phyloP scores from a whole-genome alignment of 257 asterid genomes.

The Solanum etuberosum region DNA sequence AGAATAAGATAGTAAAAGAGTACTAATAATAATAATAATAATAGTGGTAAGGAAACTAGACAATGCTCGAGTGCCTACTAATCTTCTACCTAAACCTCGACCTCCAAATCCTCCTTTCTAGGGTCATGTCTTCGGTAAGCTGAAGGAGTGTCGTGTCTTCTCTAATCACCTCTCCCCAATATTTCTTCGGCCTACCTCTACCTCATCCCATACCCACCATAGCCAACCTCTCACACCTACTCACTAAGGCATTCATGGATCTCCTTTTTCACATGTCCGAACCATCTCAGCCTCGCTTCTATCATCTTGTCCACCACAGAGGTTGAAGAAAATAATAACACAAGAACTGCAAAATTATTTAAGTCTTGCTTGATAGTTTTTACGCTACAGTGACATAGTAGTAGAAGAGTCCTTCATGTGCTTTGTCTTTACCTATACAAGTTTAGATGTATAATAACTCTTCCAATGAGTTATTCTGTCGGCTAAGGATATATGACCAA shows the following conservation, averaged over 20 bases:
- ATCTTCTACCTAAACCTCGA: neutral
- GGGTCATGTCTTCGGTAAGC: neutral
- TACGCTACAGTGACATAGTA: too few relatives aligned
- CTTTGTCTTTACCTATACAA: neutral
- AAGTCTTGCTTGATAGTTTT: too few relatives aligned
- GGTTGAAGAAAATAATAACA: too few relatives aligned
- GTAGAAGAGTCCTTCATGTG: too few relatives aligned
- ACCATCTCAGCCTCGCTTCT: neutral
- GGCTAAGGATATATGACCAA: neutral
- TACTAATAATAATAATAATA: neutral
- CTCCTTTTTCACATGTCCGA: neutral
- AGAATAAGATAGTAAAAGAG: neutral
- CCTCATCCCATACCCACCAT: neutral
- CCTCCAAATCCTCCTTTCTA: neutral
- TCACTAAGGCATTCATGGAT: neutral
- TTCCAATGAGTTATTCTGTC: neutral
- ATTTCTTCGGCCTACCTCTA: neutral
- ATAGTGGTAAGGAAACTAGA: neutral
- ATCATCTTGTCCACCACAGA: too few relatives aligned
- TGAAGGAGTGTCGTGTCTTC: neutral
- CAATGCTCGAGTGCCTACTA: neutral
- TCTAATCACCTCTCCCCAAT: neutral
- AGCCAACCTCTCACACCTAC: neutral
- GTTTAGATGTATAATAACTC: neutral
- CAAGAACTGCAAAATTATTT: too few relatives aligned